Evolutionary conservation across 805 yeast genomes (phyloP).

Genomic region (Candida pseudofarinosa): DNA sequence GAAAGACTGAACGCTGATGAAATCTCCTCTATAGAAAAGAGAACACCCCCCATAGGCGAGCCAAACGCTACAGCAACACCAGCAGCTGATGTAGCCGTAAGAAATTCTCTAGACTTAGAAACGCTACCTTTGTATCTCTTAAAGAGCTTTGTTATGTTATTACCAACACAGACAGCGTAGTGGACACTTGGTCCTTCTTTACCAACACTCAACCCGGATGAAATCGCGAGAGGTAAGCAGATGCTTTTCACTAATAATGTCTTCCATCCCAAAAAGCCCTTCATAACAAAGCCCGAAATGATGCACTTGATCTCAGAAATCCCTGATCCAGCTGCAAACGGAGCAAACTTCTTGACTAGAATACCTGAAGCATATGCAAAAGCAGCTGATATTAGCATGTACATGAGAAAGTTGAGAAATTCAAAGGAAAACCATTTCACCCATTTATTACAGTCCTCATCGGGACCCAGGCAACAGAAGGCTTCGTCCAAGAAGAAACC

Average conservation of each 20-base stretch:
- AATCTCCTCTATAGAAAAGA: conserved; percentile 90
- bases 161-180: conserved; percentile 96
- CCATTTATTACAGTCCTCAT: conserved; percentile 63
- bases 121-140: conserved; percentile 43
- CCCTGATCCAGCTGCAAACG: conserved; percentile 95
- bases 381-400: conserved; percentile 52
- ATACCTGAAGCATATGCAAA: conserved; percentile 66
- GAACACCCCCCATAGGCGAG: conserved; percentile 92
- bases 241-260: conserved; percentile 74
- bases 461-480: conserved; percentile 79
- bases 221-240: conserved; percentile 85
- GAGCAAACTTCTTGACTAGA: conserved; percentile 69
- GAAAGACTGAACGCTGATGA: conserved; percentile 67
- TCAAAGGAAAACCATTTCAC: conserved; percentile 51
- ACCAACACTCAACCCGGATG: conserved; percentile 90
- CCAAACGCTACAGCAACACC: conserved; percentile 99
- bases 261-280: conserved; percentile 68
- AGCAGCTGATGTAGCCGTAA: conserved; percentile 92
- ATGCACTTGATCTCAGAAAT: conserved; percentile 95
- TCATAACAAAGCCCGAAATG: conserved; percentile 80
- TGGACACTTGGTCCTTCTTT: conserved; percentile 99
- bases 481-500: conserved; percentile 66
- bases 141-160: conserved; percentile 59
- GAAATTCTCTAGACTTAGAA: conserved; percentile 49
- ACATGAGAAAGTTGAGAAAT: conserved; percentile 51